A percentile compares a stretch with the other conserved stretches of the same genome.
These are phyloP conservation scores for Stachybotrys echinatus DNA, from an alignment of 2,329 filamentous ascomycete species.

Conservation along the genomic window DNA sequence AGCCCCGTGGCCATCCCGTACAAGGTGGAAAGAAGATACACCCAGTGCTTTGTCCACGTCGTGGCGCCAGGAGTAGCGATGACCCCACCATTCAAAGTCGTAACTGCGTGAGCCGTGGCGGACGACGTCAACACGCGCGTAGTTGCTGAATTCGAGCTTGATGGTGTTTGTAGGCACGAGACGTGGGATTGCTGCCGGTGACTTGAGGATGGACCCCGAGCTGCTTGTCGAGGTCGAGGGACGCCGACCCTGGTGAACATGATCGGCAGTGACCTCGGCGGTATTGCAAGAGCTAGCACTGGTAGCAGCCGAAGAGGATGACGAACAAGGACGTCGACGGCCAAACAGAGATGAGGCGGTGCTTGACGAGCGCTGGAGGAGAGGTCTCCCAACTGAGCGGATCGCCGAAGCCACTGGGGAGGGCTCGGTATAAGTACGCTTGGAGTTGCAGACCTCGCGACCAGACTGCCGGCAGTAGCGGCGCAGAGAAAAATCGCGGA, in stretches of 20 bases:
- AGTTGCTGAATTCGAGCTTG: slow-evolving; percentile 94
- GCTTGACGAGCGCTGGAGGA: slow-evolving; percentile 17
- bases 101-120: slow-evolving; percentile 65
- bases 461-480: slow-evolving; percentile 91
- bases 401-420: slow-evolving; percentile 43
- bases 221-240: slow-evolving; percentile 6
- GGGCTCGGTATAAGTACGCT: slow-evolving; percentile 52
- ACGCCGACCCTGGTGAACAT: background rate
- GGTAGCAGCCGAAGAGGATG: slow-evolving; percentile 11
- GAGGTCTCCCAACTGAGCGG: slow-evolving; percentile 30
- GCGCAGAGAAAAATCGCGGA: slow-evolving; percentile 82
- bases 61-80: slow-evolving; percentile 78
- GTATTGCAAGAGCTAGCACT: slow-evolving; percentile 7
- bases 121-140: slow-evolving; percentile 82
- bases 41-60: slow-evolving; percentile 64
- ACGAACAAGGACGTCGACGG: slow-evolving; percentile 9
- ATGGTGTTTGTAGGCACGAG: slow-evolving; percentile 66
- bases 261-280: slow-evolving; percentile 1
- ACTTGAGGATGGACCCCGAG: slow-evolving; percentile 12
- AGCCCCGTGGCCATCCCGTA: slow-evolving; percentile 56
- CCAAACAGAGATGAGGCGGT: slow-evolving; percentile 16
- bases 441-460: slow-evolving; percentile 84
- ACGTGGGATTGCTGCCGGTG: slow-evolving; percentile 25
- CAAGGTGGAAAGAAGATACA: slow-evolving; percentile 73
- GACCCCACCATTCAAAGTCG: slow-evolving; percentile 91